A percentile compares a stretch with the other conserved stretches of the same genome.
These are phyloP conservation scores for Geranium brycei DNA, from an alignment of 345 rosid species.

Conservation along the genomic window DNA sequence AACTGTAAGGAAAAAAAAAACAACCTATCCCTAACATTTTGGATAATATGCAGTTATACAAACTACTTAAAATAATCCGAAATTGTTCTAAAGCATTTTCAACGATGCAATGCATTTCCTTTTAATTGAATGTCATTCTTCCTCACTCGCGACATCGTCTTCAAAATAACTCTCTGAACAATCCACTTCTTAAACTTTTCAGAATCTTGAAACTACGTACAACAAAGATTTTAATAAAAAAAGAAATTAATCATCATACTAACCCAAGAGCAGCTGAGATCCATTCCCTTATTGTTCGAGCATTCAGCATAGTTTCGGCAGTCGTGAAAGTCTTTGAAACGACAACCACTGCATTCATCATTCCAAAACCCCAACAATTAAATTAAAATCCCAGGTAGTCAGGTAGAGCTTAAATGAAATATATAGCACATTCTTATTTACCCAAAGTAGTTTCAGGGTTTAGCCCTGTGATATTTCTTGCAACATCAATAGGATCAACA, in stretches of 20 bases:
- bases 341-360: constrained; percentile 55
- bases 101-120: too few species aligned
- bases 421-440: constrained; percentile 13
- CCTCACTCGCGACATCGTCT: too few species aligned
- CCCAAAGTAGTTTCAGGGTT: constrained; percentile 91
- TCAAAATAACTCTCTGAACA: not conserved
- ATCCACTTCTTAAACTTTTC: not conserved
- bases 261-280: constrained; percentile 86
- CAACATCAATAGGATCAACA: constrained; percentile 93
- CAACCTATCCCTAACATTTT: too few species aligned
- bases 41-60: too few species aligned
- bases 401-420: constrained; percentile 1
- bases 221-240: too few species aligned
- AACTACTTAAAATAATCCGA: too few species aligned
- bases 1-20: too few species aligned
- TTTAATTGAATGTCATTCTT: too few species aligned
- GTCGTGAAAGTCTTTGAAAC: constrained; percentile 97
- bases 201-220: not conserved
- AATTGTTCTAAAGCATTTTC: too few species aligned
- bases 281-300: constrained; percentile 94
- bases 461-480: constrained; percentile 61
- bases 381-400: constrained; percentile 2
- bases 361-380: constrained; percentile 3
- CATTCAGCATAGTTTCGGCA: constrained; percentile 97
- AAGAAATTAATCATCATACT: constrained; percentile 13